Evolutionary conservation across 176 grass and related monocot species (phyloP).

Genomic region (Pharus latifolius): DNA sequence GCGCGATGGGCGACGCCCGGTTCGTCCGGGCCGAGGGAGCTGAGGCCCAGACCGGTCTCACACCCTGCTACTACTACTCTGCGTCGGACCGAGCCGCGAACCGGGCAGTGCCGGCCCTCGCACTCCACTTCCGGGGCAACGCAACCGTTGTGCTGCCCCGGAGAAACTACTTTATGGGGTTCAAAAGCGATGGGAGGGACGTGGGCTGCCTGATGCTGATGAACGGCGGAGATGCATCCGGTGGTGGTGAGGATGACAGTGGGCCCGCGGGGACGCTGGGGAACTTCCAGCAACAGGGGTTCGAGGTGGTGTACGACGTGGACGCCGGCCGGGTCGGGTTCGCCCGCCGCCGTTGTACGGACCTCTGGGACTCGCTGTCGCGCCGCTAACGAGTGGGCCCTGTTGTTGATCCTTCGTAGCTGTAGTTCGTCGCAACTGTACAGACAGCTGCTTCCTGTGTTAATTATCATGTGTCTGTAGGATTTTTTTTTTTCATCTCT

Average conservation of each 20-base stretch:
- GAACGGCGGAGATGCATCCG: conserved; percentile 25
- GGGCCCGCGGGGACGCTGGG: conserved; percentile 84
- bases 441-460: neutral
- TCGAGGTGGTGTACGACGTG: conserved; percentile 88
- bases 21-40: conserved; percentile 35
- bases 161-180: conserved; percentile 86
- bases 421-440: neutral
- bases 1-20: conserved; percentile 32
- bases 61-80: conserved; percentile 51
- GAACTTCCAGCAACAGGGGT: conserved; percentile 96
- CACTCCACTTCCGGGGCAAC: conserved; percentile 68
- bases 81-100: conserved; percentile 17
- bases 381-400: conserved; percentile 25
- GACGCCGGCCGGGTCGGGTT: conserved; percentile 70
- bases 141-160: conserved; percentile 67
- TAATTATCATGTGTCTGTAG: neutral
- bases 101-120: conserved; percentile 39
- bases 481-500: neutral
- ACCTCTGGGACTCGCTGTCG: conserved; percentile 68
- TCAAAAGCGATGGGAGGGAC: conserved; percentile 32
- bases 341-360: conserved; percentile 63
- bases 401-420: neutral
- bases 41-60: conserved; percentile 49
- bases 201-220: conserved; percentile 84
- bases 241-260: conserved; percentile 20